Evolutionary conservation across 2,329 filamentous ascomycete genomes (phyloP), one percentile per base, ranked within the genome.

Genomic region (Cercospora sp.): DNA sequence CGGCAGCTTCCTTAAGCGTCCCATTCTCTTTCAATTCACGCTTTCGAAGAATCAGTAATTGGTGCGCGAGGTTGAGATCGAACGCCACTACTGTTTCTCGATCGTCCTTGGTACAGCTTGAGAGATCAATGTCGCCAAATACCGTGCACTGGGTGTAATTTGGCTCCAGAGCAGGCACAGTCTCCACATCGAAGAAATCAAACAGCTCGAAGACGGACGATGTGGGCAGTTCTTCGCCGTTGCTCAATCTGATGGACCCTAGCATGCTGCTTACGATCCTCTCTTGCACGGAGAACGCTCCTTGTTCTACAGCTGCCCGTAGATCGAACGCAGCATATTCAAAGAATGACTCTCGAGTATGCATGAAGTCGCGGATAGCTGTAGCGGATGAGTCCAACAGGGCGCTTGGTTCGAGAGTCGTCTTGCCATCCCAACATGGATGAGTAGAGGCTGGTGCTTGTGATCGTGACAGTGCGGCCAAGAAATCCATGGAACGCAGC

Each of bases 151-250:
- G 65, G n/a, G 67, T 58, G 16, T 81, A 5, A 89, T 88, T 63
- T 28, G 74, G 71, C 21, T 74, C 73, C 2, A 86, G 79, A 2
- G 85, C 76, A 66, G 79, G 78, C 0, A 81, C 79, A 45, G 89
- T 83, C 59, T 87, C 84, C 10, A 90, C 79, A 69, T 91, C 89
- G 77, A 95, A 86, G 75, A 98, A 98, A 80, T 99, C 95, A 74
- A 97, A 95, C 24, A 98, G 85, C 72, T 97, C 93, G 75, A 98
- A 97, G 6, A 98, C 86, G 3, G 91, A 93, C 0, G 90, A 86
- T 67, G 93, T 91, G 30, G 84, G 82, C 43, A 91, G 82, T 5
- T 88, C 83, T 64, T 91, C 87, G 59, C 90, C 89, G 67, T 87
- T 88, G 13, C 90, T 86, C 18, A 89, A 82, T 10, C 87, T 84